Conservation (phyloP, 2,329 filamentous ascomycete genomes). For the Ascochyta rabiei region DNA sequence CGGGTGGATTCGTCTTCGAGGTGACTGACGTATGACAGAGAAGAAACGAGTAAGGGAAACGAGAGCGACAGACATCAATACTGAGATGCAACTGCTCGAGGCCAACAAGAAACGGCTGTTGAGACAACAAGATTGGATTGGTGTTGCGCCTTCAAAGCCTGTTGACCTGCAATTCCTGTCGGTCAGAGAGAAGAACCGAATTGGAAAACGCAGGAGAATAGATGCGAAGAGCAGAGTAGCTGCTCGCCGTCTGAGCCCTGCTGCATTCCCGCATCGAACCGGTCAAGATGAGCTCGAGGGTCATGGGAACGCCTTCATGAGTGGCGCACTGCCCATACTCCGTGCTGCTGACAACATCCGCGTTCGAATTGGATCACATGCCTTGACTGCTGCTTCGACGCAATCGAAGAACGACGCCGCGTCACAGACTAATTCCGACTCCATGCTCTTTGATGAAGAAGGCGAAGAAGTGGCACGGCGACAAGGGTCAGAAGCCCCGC, state of each 20-base stretch:
- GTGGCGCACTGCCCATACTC: conserved; percentile 18
- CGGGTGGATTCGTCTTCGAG: neutral
- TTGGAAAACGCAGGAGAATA: conserved; percentile 44
- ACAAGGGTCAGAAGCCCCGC: neutral
- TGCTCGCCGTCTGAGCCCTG: conserved; percentile 1
- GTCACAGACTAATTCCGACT: conserved; percentile 36
- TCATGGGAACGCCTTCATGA: conserved; percentile 14
- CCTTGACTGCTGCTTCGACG: conserved; percentile 34
- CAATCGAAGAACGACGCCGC: conserved; percentile 11
- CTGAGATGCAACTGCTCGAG: conserved; percentile 32
- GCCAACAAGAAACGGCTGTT: conserved; percentile 39
- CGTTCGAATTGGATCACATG: conserved; percentile 47
- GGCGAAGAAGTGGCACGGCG: conserved; percentile 14
- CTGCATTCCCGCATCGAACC: neutral
- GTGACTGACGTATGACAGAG: conserved; percentile 3
- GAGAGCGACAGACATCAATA: conserved; percentile 12
- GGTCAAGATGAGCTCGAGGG: neutral
- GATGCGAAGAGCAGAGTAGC: conserved; percentile 5
- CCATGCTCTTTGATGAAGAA: conserved; percentile 47
- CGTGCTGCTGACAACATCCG: conserved; percentile 32
- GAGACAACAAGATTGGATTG: conserved; percentile 43
- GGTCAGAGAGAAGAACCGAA: conserved; percentile 33
- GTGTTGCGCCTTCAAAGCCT: conserved; percentile 37
- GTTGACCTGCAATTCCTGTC: conserved; percentile 37
- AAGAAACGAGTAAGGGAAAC: conserved; percentile 1